Percentiles rank a stretch among this genome's conserved stretches.
These are phyloP conservation scores for Mortierella sp. DNA, from an alignment of 371 early-diverging fungal species.

Conservation along the genomic window DNA sequence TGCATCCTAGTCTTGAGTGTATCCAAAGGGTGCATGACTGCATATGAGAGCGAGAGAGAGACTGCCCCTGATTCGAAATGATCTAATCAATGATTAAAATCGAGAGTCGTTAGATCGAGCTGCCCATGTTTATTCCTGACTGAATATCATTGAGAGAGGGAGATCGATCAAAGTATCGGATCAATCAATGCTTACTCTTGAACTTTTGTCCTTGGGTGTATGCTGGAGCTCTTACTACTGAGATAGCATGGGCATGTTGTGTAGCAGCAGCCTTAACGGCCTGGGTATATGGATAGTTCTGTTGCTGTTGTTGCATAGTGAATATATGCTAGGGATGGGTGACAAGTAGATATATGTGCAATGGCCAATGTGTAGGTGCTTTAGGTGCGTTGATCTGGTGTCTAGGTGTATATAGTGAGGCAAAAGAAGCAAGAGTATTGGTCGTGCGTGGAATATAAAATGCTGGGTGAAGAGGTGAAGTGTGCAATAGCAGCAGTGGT, in stretches of 20 bases:
- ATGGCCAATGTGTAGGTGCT: too few relatives aligned
- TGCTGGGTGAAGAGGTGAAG: too few relatives aligned
- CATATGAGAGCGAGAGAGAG: conserved; percentile 76
- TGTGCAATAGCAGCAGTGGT: too few relatives aligned
- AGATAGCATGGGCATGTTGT: conserved; percentile 24
- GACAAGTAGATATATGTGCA: background rate
- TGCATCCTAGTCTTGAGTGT: conserved; percentile 80
- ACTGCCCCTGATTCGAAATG: conserved; percentile 78
- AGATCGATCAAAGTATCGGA: background rate
- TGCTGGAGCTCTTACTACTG: conserved; percentile 42
- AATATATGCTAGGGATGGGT: conserved; percentile 6
- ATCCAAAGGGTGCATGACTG: conserved; percentile 81
- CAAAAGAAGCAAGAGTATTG: too few relatives aligned
- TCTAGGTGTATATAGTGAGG: too few relatives aligned
- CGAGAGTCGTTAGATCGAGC: background rate
- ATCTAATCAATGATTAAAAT: conserved; percentile 49
- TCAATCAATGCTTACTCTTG: conserved; percentile 39
- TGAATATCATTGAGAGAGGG: background rate
- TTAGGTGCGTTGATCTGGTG: too few relatives aligned
- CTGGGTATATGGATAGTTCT: conserved; percentile 31
- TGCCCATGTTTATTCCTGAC: background rate
- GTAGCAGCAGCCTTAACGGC: conserved; percentile 25
- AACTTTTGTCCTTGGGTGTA: conserved; percentile 53
- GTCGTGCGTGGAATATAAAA: too few relatives aligned
- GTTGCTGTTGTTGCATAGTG: conserved; percentile 53